Evolutionary conservation across 1,139 yeast species (phyloP), one percentile per base, ranked within the genome.

Genomic region (Blastobotrys buckinghamii): DNA sequence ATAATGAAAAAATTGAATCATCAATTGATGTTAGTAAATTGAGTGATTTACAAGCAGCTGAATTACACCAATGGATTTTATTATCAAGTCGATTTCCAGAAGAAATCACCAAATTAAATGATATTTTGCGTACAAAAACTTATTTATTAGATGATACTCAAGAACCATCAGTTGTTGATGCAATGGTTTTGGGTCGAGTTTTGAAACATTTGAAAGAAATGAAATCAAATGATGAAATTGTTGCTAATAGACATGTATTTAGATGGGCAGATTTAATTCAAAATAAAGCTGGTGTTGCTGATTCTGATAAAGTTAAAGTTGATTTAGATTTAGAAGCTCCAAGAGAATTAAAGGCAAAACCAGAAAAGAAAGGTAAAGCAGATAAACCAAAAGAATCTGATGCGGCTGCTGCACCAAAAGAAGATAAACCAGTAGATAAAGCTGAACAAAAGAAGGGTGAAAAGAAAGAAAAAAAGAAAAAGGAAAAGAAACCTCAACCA

Each of bases 201-300:
- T 71, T 78, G 58, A 84, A 89, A 45, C 56, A 78, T 50, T 79
- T 85, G 33, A 69, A 73, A 51, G 69, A 73, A 53, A 79, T 88
- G 78, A 68, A 78, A 39, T 22, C 22, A 15, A 70, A 72, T 33
- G 82, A 80, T 39, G 79, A 81, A 51, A 58, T 77, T 52, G 77
- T 79, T 47, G 66, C 69, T 45, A 69, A 70, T 65, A 85, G 97
- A 76, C 97, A 90, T 68, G 74, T 89, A 54, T 72, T 88, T 55
- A 84, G 97, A 76, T 92, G 97, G 97, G 78, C 79, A 22, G 96
- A 89, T 62, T 77, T 86, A 60, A 71, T 92, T 54, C 97, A 92
- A 72, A 79, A 82, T 64, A 68, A 75, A 52, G 53, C 68, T 39
- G 72, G 70, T 13, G 75, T 84, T 42, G 78, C 84, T 48, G 77